Conservation (phyloP, 2,329 filamentous ascomycete species). For the Arachnopeziza araneosa region DNA sequence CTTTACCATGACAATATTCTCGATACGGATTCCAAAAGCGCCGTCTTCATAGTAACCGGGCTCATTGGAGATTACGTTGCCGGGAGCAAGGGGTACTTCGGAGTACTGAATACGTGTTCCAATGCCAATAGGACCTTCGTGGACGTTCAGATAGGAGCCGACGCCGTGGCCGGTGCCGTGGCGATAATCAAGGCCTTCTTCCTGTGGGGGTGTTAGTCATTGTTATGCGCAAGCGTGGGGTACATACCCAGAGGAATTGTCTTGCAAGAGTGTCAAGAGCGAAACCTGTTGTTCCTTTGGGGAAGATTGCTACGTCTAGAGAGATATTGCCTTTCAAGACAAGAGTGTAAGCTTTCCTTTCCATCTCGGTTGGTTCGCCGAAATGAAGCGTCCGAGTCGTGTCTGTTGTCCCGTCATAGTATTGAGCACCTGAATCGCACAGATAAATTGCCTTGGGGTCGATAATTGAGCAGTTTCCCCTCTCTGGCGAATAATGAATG, state of each 20-base stretch:
- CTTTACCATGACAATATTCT: slow-evolving; percentile 88
- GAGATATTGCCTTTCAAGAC: slow-evolving; percentile 93
- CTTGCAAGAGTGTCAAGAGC: slow-evolving; percentile 83
- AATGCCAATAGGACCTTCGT: slow-evolving; percentile 95
- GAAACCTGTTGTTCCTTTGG: slow-evolving; percentile 91
- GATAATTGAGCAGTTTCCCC: slow-evolving; percentile 73
- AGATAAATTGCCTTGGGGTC: slow-evolving; percentile 85
- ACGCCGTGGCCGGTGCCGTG: slow-evolving; percentile 96
- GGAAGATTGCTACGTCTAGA: slow-evolving; percentile 80
- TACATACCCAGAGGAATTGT: slow-evolving; percentile 78
- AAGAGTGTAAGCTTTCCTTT: slow-evolving; percentile 86
- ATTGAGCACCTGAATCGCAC: slow-evolving; percentile 97
- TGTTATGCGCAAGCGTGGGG: not conserved
- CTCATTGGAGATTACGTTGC: slow-evolving; percentile 94
- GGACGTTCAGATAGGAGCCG: slow-evolving; percentile 91
- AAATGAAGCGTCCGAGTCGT: slow-evolving; percentile 93
- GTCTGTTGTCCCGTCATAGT: slow-evolving; percentile 90
- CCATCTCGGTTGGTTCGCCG: slow-evolving; percentile 72
- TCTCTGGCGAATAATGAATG: slow-evolving; percentile 92
- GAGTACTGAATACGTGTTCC: slow-evolving; percentile 87
- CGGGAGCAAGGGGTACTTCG: slow-evolving; percentile 82
- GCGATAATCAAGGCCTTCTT: slow-evolving; percentile 84
- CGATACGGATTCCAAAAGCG: slow-evolving; percentile 89
- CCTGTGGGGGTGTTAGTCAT: slow-evolving; percentile 32
- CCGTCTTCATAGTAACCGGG: slow-evolving; percentile 97